Conservation (phyloP, 495 filamentous ascomycete genomes). For the Chaetomium fimeti region DNA sequence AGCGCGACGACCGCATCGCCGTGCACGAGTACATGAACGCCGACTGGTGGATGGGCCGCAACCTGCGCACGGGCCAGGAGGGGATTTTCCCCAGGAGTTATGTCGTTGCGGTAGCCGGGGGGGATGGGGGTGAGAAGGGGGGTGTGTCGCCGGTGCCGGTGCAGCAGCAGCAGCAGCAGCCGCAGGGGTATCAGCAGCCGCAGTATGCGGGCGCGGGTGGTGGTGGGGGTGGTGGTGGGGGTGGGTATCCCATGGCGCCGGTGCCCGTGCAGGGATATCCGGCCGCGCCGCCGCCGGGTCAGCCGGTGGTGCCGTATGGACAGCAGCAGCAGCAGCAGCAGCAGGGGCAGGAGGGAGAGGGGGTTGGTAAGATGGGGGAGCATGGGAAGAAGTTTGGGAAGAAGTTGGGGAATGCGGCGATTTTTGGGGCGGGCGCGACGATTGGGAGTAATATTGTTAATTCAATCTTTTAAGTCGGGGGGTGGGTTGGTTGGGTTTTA, state of each 20-base stretch:
- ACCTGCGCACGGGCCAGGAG: slow-evolving; percentile 72
- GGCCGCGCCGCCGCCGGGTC: slow-evolving; percentile 36
- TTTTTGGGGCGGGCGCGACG: slow-evolving; percentile 84
- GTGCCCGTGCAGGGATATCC: slow-evolving; percentile 24
- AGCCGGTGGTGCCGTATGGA: slow-evolving; percentile 40
- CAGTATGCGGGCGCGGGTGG: slow-evolving; percentile 2
- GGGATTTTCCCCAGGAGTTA: slow-evolving; percentile 91
- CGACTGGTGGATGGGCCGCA: slow-evolving; percentile 94
- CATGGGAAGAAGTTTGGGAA: slow-evolving; percentile 73
- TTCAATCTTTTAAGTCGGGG: slow-evolving; percentile 68
- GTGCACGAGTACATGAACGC: slow-evolving; percentile 89
- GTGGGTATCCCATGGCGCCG: slow-evolving; percentile 8
- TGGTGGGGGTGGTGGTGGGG: slow-evolving; percentile 14
- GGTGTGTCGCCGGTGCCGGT: neutral
- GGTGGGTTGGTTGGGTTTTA: neutral
- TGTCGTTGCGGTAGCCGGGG: slow-evolving; percentile 59
- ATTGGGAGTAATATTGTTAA: slow-evolving; percentile 91
- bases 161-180: slow-evolving; percentile 5
- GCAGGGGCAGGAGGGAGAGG: slow-evolving; percentile 29
- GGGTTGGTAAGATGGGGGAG: slow-evolving; percentile 50
- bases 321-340: slow-evolving; percentile 39
- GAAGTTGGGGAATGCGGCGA: slow-evolving; percentile 72
- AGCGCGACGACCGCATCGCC: slow-evolving; percentile 70
- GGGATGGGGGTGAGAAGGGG: neutral
- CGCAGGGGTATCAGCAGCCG: slow-evolving; percentile 8